Base-by-base conservation (phyloP, 2,329 filamentous ascomycete species). In the Leptographium flavum region DNA sequence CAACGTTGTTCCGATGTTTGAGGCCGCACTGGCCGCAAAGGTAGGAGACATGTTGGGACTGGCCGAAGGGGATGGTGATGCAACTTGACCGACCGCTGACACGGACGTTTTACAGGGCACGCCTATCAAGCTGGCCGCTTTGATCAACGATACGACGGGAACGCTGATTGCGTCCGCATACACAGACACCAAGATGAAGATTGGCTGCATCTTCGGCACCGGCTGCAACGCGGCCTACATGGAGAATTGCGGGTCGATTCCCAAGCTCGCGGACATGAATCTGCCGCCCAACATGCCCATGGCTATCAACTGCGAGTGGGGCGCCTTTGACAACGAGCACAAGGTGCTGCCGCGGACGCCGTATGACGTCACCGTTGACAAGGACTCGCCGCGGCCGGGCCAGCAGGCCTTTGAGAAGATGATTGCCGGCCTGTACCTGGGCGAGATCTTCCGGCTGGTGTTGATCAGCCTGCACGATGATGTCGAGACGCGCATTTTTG, bases 141-240 rank as follows among this genome's bases (percentile, higher is more conserved):
- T 98, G 61, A 92, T 96, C 67, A 98, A 98, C 62, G 92, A 98
- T 62, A 98, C 92, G 40, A 96, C 90, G 17, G 92, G 92, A 56
- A 98, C 92, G 28, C 70, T 98, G 57, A 94, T 98, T 57, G 92
- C 92, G 49, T 96, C 90, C 23, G 83, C 87, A 27, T 98, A 98
- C 66, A 96, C 90, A n/a, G 88, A 98, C 60, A 69, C 81, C 39
- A 78, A 81, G 54, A 93, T 95, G 76, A 87, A 80, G 66, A 92
- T 96, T 57, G 92, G 92, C 46, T 95, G 90, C 65, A 98, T 98
- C 60, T 98, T 98, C 57, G 92, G 92, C 56, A 98, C 92, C 13
- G 92, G 92, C 48, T 95, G 92, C 68, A 98, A 98, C 58, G 92
- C 90, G 35, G 92, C 92, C 33, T 98, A 98, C 69, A 94, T 98